Evolutionary conservation across 106 monocot genomes (phyloP).

Genomic region (Phalaenopsis equestris): DNA sequence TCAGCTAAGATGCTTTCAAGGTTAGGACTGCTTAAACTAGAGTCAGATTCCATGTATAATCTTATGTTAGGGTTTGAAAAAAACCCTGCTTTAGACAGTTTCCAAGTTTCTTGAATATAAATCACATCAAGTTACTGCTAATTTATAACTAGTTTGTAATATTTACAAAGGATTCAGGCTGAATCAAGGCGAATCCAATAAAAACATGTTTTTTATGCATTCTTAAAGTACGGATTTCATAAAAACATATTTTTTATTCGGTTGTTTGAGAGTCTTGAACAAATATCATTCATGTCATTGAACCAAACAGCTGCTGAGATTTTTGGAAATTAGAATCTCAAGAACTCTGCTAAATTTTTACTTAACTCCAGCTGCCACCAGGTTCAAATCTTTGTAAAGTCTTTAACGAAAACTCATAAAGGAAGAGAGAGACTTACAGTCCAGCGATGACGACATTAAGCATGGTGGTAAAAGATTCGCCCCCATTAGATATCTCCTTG

Average conservation of each 20-base stretch:
- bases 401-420: neutral
- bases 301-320: neutral
- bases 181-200: neutral
- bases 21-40: neutral
- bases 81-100: neutral
- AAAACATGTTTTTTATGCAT: neutral
- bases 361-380: neutral
- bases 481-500: slow-evolving; percentile 78
- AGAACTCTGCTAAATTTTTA: neutral
- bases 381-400: no score
- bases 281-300: no score
- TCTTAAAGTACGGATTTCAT: neutral
- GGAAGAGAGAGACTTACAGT: slow-evolving; percentile 39
- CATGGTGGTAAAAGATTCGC: slow-evolving; percentile 97
- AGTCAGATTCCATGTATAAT: neutral
- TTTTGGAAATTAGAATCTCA: no score
- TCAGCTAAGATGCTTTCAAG: neutral
- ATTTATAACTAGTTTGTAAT: no score
- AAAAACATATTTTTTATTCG: neutral
- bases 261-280: neutral
- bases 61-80: neutral
- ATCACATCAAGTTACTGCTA: neutral
- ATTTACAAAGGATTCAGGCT: no score
- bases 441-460: slow-evolving; percentile 97
- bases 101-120: neutral